Evolutionary conservation across 208 protist genomes (phyloP), one percentile per base, ranked within the genome.

Genomic region (Leishmania lainsoni): DNA sequence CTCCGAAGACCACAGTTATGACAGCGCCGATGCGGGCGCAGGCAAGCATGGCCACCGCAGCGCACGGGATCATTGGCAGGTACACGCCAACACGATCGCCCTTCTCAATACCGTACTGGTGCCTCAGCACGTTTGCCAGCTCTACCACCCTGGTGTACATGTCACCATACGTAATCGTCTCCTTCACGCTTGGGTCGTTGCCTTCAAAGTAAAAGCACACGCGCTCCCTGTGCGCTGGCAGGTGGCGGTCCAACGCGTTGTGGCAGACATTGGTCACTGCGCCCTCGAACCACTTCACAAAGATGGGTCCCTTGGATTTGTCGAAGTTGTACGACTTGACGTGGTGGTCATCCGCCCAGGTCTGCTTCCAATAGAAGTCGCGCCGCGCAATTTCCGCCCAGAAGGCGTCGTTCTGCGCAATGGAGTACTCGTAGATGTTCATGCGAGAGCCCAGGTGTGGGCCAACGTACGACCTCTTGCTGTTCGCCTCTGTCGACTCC

Each of bases 1-100:
- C 94, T 45, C 87, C 92, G 73, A 98, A 98, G 45, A 97, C 84
- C 17, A 98, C 95, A 45, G 81, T 91, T 16, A 84, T 83, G 6
- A 98, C 87, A 14, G 95, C 95, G 54, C 99, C 99, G 66, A 99
- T 98, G 56, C 99, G 94, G n/a, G 99, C 99, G 77, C 97, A 99
- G 22, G 99, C 99, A 14, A 99, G 94, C 98, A 99, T 99, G 29
- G 94, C 90, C 20, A 95, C 85, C 39, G 85, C 87, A 29, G 94
- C 87, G 59, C 99, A 96, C 17, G 97, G 92, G 49, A 99, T 95
- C 93, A 99, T 99, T n/a, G 99, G 98, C 63, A 99, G 89, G 89
- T 99, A 99, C 20, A 99, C 91, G 12, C 90, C 89, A 3, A 99
- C 98, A 29, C 85, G 76, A 80, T 99, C 98, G 29, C 98, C 98